A percentile compares a stretch with the other conserved stretches of the same genome.
Conservation (phyloP, 805 yeast species). For the Ogataea methanolica region DNA sequence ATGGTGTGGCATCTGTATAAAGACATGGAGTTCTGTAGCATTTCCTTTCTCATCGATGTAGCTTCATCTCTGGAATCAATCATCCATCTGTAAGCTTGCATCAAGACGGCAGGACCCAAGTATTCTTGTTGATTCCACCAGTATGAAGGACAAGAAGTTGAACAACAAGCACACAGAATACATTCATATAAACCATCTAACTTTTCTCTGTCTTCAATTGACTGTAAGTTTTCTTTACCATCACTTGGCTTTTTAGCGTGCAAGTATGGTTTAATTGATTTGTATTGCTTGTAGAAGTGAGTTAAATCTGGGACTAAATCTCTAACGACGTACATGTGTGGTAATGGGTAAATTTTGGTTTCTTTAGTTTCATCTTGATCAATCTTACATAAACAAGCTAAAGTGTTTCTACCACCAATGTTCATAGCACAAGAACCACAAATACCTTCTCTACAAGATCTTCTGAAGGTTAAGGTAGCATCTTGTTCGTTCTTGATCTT, state of each 20-base stretch:
- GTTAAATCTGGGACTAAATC: conserved; percentile 98
- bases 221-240: conserved; percentile 90
- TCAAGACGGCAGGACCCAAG: conserved; percentile 96
- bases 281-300: conserved; percentile 96
- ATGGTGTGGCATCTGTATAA: conserved; percentile 98
- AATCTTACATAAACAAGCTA: conserved; percentile 94
- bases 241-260: conserved; percentile 84
- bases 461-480: conserved; percentile 89
- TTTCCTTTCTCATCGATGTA: conserved; percentile 68
- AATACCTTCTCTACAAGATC: conserved; percentile 99
- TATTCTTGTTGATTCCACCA: conserved; percentile 99
- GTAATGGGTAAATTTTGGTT: conserved; percentile 89
- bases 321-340: conserved; percentile 96
- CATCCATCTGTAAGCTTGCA: conserved; percentile 99
- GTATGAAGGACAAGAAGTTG: conserved; percentile 98
- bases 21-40: conserved; percentile 96
- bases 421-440: conserved; percentile 99
- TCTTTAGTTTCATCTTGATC: conserved; percentile 73
- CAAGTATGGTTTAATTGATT: conserved; percentile 94
- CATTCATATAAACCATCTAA: conserved; percentile 97
- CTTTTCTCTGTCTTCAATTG: conserved; percentile 89
- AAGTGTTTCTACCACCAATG: conserved; percentile 94
- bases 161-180: conserved; percentile 97
- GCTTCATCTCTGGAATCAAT: conserved; percentile 96
- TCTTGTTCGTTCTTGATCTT: conserved; percentile 97